A percentile compares a stretch with the other conserved stretches of the same genome.
These are phyloP conservation scores for Hyaloscypha finlandica DNA, from an alignment of 495 filamentous ascomycete species.

Conservation along the genomic window DNA sequence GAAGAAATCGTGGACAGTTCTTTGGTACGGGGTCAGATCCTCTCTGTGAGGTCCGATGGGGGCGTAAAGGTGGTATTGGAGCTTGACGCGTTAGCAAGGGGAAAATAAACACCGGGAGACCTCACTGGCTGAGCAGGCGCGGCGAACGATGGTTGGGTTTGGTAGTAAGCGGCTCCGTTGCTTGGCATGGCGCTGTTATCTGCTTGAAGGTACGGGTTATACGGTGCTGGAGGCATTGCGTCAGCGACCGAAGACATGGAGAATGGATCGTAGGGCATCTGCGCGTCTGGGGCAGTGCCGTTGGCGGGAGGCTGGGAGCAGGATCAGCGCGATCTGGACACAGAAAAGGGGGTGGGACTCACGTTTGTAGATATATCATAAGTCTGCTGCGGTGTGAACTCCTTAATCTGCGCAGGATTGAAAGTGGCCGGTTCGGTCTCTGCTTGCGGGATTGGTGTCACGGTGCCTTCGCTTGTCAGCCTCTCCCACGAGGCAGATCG, in stretches of 20 bases:
- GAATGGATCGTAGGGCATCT: slow-evolving; percentile 58
- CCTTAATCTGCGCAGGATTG: slow-evolving; percentile 62
- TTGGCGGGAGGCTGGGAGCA: slow-evolving; percentile 19
- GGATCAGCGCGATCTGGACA: background rate
- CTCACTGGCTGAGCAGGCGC: slow-evolving; percentile 68
- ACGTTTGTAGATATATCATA: slow-evolving; percentile 67
- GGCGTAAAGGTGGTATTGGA: slow-evolving; percentile 92
- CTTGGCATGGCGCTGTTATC: slow-evolving; percentile 51
- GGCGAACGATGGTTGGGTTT: slow-evolving; percentile 43
- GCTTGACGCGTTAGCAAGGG: slow-evolving; percentile 42
- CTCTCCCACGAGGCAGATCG: background rate
- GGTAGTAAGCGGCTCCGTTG: slow-evolving; percentile 53
- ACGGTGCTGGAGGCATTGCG: slow-evolving; percentile 52
- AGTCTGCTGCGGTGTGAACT: slow-evolving; percentile 83
- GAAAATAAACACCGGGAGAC: slow-evolving; percentile 25
- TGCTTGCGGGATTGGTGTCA: slow-evolving; percentile 55
- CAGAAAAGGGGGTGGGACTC: slow-evolving; percentile 30
- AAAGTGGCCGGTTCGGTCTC: slow-evolving; percentile 41
- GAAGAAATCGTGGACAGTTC: slow-evolving; percentile 85
- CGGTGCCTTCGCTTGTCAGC: slow-evolving; percentile 28
- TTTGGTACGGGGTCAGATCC: slow-evolving; percentile 77
- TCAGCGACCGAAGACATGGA: slow-evolving; percentile 55
- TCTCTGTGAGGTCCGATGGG: slow-evolving; percentile 81
- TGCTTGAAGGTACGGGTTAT: slow-evolving; percentile 65
- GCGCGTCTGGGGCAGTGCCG: slow-evolving; percentile 24